These are phyloP conservation scores for Acanthamoeba culbertsoni DNA, from an alignment of 208 protist genomes.

Conservation along the genomic window DNA sequence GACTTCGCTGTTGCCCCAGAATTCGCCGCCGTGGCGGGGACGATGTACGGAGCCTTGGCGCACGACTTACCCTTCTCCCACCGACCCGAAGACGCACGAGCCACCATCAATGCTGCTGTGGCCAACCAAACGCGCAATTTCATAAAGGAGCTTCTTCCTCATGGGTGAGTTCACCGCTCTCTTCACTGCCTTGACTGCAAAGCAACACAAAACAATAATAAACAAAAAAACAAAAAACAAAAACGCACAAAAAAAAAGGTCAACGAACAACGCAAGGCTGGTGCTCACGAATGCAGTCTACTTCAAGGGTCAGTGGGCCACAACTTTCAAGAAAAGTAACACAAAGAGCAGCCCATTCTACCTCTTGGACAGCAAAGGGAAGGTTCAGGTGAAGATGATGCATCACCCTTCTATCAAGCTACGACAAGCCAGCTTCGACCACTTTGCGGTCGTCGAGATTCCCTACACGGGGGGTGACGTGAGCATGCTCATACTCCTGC, in stretches of 20 bases:
- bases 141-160: neutral
- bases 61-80: neutral
- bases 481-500: neutral
- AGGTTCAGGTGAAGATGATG: neutral
- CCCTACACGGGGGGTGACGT: neutral
- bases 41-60: neutral
- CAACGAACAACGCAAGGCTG: neutral
- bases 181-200: neutral
- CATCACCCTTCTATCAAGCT: neutral
- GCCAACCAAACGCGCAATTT: neutral
- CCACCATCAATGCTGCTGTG: neutral
- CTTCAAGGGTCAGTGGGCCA: neutral
- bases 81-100: neutral
- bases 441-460: neutral
- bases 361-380: neutral
- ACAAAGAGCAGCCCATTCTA: neutral
- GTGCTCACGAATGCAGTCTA: conserved; percentile 5
- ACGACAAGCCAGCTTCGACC: neutral
- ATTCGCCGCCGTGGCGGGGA: neutral
- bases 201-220: neutral
- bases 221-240: neutral
- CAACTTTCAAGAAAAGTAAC: neutral
- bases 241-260: neutral
- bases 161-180: neutral
- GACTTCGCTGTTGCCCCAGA: neutral